Conservation (phyloP, 2,329 filamentous ascomycete species). For the Dothideomycetes sp. region DNA sequence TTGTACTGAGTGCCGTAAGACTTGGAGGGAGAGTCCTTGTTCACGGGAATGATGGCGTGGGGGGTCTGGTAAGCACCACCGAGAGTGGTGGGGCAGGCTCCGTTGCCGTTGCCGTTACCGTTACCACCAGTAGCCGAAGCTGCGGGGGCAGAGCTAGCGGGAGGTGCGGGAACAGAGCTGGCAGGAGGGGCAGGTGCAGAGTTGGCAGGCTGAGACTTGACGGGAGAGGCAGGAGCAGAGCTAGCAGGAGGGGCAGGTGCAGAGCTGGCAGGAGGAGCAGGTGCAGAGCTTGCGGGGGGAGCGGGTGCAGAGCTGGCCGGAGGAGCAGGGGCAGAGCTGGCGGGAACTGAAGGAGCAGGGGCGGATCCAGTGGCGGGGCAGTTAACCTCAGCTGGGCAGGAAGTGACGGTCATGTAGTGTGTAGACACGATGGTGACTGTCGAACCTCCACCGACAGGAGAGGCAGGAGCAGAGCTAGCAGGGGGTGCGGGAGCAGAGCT, state of each 20-base stretch:
- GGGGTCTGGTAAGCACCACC: slow-evolving; percentile 26
- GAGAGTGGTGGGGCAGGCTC: slow-evolving; percentile 23
- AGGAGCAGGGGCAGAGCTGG: neutral
- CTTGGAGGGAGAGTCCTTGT: slow-evolving; percentile 28
- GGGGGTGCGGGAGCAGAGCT: slow-evolving; percentile 1
- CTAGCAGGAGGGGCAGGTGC: slow-evolving; percentile 4
- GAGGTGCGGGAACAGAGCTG: neutral
- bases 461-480: slow-evolving; percentile 8
- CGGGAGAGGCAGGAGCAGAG: slow-evolving; percentile 4
- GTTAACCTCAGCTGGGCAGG: slow-evolving; percentile 26
- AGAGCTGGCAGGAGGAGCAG: slow-evolving; percentile 2
- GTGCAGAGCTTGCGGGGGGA: neutral
- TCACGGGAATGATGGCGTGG: slow-evolving; percentile 31
- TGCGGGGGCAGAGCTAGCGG: neutral
- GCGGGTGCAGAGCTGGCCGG: neutral
- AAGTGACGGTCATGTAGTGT: slow-evolving; percentile 26
- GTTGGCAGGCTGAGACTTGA: neutral
- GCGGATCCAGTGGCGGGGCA: slow-evolving; percentile 25
- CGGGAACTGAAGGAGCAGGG: slow-evolving; percentile 28
- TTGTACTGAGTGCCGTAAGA: slow-evolving; percentile 33
- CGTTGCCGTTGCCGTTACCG: slow-evolving; percentile 1
- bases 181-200: neutral
- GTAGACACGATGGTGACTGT: slow-evolving; percentile 14
- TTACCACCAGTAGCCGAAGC: slow-evolving; percentile 1
- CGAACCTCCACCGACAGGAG: neutral